Evolutionary conservation across 495 filamentous ascomycete species (phyloP).

Genomic region (Podospora didyma): DNA sequence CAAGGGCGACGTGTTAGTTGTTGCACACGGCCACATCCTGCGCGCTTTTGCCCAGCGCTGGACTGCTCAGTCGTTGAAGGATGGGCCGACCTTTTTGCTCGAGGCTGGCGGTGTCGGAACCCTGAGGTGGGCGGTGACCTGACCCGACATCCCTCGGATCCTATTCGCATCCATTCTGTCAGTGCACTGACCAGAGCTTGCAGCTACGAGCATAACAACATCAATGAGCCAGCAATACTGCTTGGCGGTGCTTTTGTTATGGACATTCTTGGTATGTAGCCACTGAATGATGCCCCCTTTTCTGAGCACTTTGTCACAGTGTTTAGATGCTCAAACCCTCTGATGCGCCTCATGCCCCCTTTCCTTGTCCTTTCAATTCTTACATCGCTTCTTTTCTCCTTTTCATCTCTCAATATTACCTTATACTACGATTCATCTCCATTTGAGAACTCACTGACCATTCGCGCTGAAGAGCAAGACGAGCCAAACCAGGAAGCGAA

Average conservation of each 20-base stretch:
- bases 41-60: conserved; percentile 89
- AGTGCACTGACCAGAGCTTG: conserved; percentile 17
- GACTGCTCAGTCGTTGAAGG: conserved; percentile 63
- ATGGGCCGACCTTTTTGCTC: conserved; percentile 63
- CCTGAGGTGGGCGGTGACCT: conserved; percentile 50
- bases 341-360: no score
- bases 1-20: conserved; percentile 53
- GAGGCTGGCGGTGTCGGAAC: conserved; percentile 85
- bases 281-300: not conserved
- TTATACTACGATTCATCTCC: no score
- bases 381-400: no score
- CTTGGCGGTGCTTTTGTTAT: conserved; percentile 64
- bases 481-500: no score
- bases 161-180: not conserved
- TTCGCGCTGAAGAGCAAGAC: no score
- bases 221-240: conserved; percentile 66
- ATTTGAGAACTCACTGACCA: no score
- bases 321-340: no score
- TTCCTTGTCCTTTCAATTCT: no score
- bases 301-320: not conserved
- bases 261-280: conserved; percentile 30
- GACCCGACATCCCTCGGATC: not conserved
- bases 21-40: conserved; percentile 84
- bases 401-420: no score
- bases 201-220: conserved; percentile 62